Evolutionary conservation across 352 stramenopile species (phyloP).

Genomic region (Globisporangium nodosum): DNA sequence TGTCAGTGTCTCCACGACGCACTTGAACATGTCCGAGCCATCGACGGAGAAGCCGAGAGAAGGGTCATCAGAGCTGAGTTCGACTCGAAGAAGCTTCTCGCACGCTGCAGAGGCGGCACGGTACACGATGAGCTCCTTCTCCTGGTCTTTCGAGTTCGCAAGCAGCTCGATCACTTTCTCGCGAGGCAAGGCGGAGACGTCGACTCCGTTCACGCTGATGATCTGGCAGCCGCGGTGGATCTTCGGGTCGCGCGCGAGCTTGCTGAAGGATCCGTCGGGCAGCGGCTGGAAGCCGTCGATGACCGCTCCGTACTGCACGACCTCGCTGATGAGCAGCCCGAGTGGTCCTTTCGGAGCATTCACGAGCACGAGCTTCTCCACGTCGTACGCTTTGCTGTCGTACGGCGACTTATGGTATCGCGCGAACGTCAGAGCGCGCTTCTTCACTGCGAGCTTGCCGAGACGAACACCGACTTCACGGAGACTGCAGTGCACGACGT

Average conservation of each 20-base stretch:
- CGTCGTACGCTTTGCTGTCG: constrained; percentile 29
- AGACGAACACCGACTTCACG: constrained; percentile 40
- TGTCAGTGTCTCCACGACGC: constrained; percentile 24
- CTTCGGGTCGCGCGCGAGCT: constrained; percentile 23
- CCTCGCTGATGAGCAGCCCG: constrained; percentile 39
- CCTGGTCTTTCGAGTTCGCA: constrained; percentile 26
- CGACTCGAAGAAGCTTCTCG: constrained; percentile 22
- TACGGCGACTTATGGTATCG: constrained; percentile 31
- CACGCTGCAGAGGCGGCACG: constrained; percentile 21
- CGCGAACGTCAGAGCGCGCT: constrained; percentile 40
- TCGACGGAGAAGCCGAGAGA: constrained; percentile 26
- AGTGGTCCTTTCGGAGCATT: constrained; percentile 36
- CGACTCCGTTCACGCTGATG: constrained; percentile 41
- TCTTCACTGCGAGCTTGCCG: constrained; percentile 30
- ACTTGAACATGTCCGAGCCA: constrained; percentile 30
- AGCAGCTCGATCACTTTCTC: constrained; percentile 36
- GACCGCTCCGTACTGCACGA: constrained; percentile 33
- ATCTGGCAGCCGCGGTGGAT: constrained; percentile 54
- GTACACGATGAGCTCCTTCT: constrained; percentile 59
- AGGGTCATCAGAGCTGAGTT: constrained; percentile 14
- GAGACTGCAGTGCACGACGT: constrained; percentile 36
- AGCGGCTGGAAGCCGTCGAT: constrained; percentile 45
- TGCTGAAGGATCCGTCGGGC: constrained; percentile 29
- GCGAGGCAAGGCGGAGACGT: constrained; percentile 31
- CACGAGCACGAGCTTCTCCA: constrained; percentile 47